Evolutionary conservation across 1,284 basidiomycete genomes (phyloP), one percentile per base, ranked within the genome.

Genomic region (Pseudozyma flocculosa): DNA sequence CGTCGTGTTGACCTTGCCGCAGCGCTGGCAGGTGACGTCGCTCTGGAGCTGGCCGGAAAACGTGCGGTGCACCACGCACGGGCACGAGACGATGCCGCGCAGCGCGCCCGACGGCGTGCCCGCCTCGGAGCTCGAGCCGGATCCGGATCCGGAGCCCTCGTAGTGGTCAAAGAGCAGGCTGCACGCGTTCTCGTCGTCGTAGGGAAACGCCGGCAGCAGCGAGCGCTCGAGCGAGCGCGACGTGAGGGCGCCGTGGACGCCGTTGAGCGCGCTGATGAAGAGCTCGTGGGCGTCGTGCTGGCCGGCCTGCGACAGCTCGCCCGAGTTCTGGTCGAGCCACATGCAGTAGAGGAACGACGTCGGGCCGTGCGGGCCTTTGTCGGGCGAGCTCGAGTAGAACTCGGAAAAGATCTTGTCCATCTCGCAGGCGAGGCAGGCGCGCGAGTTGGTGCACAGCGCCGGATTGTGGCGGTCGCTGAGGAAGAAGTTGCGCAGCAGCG

Each of bases 271-370:
- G 13, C 66, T 70, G 40, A 78, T 78, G 46, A 79, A 76, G 44
- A 77, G 75, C 79, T 93, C 91, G 79, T 94, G 90, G 0, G 91
- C 90, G 64, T 93, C 93, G 73, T 96, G 94, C 78, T 98, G 94
- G 0, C 90, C 86, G 68, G 96, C 89, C 1, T 90, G 91, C 9
- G 90, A 86, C 3, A 96, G 82, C 67, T 94, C 91, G 0, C 86
- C 78, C 3, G 87, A 87, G 32, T 44, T 63, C 34, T 65, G 59
- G 23, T 87, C 86, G 64, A 87, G 86, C 92, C 93, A 97, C 45
- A 89, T 89, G 34, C 88, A 87, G 38, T 87, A 84, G 13, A 96
- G 84, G 78, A 97, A 88, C 2, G 86, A 86, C 1, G 87, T 86
- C 0, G 94, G 93, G 0, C 89, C 92, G 68, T 86, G 88, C 0